Evolutionary conservation across 179 eudicot genomes (phyloP).

Genomic region (Patellifolia procumbens): DNA sequence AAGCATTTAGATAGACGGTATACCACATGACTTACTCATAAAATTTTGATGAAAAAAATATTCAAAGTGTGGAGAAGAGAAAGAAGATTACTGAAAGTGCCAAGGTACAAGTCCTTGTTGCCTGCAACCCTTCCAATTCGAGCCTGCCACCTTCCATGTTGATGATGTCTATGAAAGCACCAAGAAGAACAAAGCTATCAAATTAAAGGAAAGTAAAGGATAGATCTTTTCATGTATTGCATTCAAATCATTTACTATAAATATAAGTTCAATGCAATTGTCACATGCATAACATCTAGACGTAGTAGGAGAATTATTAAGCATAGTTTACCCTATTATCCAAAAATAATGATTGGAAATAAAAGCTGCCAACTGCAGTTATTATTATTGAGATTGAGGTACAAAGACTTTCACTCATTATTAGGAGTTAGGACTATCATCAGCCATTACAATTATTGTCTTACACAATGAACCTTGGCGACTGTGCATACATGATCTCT

Average conservation of each 20-base stretch:
- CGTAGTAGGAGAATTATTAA: not conserved
- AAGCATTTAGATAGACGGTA: too few species aligned
- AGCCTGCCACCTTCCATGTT: slow-evolving; percentile 94
- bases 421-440: not conserved
- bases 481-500: too few species aligned
- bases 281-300: slow-evolving; percentile 17
- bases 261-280: not conserved
- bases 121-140: slow-evolving; percentile 87
- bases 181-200: slow-evolving; percentile 20
- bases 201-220: slow-evolving; percentile 8
- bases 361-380: slow-evolving; percentile 32
- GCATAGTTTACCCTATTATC: slow-evolving; percentile 22
- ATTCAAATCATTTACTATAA: not conserved
- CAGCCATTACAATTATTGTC: too few species aligned
- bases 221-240: not conserved
- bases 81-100: slow-evolving; percentile 66
- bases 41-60: not conserved
- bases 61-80: not conserved
- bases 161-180: slow-evolving; percentile 61
- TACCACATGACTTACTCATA: too few species aligned
- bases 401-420: not conserved
- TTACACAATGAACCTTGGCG: too few species aligned
- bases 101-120: slow-evolving; percentile 90
- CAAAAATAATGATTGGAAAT: slow-evolving; percentile 24
- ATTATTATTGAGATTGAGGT: slow-evolving; percentile 15